Percentiles rank a stretch among this genome's conserved stretches.
Evolutionary conservation across 2,329 filamentous ascomycete species (phyloP).

Genomic region (Ceratocystiopsis minuta): DNA sequence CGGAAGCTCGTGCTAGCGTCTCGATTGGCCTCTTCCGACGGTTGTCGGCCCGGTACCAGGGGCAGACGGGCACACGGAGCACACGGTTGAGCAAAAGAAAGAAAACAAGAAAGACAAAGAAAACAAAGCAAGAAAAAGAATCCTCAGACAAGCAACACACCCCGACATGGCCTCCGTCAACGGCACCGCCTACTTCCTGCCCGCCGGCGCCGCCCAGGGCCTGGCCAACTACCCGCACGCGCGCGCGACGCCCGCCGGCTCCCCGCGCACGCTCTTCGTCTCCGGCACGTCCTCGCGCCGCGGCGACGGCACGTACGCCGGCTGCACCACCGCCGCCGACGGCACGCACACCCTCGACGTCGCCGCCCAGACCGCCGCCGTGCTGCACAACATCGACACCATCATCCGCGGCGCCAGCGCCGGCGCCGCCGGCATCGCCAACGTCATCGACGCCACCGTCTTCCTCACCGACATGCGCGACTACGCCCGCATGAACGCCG

Average conservation of each 20-base stretch:
- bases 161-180: not conserved
- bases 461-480: slow-evolving; percentile 23
- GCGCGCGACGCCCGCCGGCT: slow-evolving; percentile 13
- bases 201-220: slow-evolving; percentile 5
- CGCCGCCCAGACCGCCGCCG: slow-evolving; percentile 19
- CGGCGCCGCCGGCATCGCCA: slow-evolving; percentile 17
- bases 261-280: slow-evolving; percentile 18
- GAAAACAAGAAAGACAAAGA: too few species aligned
- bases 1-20: too few species aligned
- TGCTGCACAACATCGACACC: slow-evolving; percentile 18
- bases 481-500: slow-evolving; percentile 25
- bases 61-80: too few species aligned
- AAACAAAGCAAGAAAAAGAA: too few species aligned
- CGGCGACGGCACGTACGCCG: slow-evolving; percentile 17
- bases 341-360: slow-evolving; percentile 18
- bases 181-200: not conserved
- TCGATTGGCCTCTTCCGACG: too few species aligned
- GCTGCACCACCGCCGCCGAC: slow-evolving; percentile 17
- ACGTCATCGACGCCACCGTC: slow-evolving; percentile 21
- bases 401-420: slow-evolving; percentile 19
- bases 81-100: too few species aligned
- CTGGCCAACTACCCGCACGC: slow-evolving; percentile 18
- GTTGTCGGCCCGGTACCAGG: too few species aligned
- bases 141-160: too few species aligned
- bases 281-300: slow-evolving; percentile 18